Conservation (phyloP, 2,329 filamentous ascomycete genomes). For the Calonectria pauciramosa region DNA sequence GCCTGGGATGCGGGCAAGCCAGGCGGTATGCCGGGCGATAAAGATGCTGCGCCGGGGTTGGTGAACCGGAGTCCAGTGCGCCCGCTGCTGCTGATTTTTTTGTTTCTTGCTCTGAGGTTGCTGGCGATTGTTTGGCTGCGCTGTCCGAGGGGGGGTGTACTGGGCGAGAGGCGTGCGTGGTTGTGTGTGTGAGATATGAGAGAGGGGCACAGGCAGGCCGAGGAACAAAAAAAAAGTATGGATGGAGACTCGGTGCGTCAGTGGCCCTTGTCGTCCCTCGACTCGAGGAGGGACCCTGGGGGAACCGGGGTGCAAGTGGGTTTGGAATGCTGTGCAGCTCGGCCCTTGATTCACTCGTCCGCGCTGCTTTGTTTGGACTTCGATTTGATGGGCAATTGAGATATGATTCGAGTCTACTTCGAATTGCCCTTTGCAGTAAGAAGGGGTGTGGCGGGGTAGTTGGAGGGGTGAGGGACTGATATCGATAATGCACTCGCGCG, state of each 20-base stretch:
- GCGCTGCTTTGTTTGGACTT: slow-evolving; percentile 24
- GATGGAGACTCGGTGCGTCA: slow-evolving; percentile 17
- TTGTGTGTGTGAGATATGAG: slow-evolving; percentile 12
- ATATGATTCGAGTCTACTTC: slow-evolving; percentile 28
- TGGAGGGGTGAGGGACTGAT: slow-evolving; percentile 25
- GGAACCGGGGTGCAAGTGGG: slow-evolving; percentile 42
- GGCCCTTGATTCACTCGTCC: slow-evolving; percentile 24
- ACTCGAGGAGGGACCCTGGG: slow-evolving; percentile 30
- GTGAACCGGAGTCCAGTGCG: slow-evolving; percentile 36
- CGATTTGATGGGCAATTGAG: slow-evolving; percentile 23
- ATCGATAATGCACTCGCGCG: slow-evolving; percentile 18
- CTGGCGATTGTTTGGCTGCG: slow-evolving; percentile 31
- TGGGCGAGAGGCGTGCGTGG: slow-evolving; percentile 5
- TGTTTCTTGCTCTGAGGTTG: slow-evolving; percentile 22
- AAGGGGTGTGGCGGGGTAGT: slow-evolving; percentile 23
- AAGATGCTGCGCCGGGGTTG: slow-evolving; percentile 38
- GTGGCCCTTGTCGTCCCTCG: slow-evolving; percentile 17
- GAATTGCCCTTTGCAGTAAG: slow-evolving; percentile 13
- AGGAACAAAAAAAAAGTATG: slow-evolving; percentile 6
- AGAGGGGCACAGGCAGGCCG: slow-evolving; percentile 7
- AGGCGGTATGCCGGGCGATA: slow-evolving; percentile 30
- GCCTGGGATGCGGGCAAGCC: slow-evolving; percentile 10
- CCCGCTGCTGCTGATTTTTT: slow-evolving; percentile 32
- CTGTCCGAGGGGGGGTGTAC: slow-evolving; percentile 26
- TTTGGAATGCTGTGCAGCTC: slow-evolving; percentile 33